These are phyloP conservation scores for Paraphoma chrysanthemicola DNA, from an alignment of 2,329 filamentous ascomycete species.

Conservation along the genomic window DNA sequence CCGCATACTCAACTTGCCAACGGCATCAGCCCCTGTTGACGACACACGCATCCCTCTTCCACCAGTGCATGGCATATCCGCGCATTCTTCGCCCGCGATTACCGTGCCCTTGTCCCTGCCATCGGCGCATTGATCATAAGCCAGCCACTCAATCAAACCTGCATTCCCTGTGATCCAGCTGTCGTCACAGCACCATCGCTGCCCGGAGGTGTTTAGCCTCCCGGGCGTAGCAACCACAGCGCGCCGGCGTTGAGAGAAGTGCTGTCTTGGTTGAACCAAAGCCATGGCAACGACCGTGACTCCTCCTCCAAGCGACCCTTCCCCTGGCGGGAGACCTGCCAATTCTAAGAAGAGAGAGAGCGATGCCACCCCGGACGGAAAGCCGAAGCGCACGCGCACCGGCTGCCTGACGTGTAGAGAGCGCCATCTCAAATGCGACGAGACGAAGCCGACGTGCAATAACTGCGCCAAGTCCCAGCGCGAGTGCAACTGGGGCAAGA, in stretches of 20 bases:
- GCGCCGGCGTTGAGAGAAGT: not conserved
- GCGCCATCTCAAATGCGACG: conserved; percentile 90
- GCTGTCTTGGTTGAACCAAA: not conserved
- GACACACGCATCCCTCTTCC: no score
- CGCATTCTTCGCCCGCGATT: no score
- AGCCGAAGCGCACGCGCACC: conserved; percentile 86
- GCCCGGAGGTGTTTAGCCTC: not conserved
- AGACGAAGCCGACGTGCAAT: conserved; percentile 69
- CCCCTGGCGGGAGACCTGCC: conserved; percentile 22
- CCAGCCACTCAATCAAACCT: no score
- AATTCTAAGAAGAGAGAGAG: conserved; percentile 27
- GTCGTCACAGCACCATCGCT: no score
- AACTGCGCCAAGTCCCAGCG: conserved; percentile 91
- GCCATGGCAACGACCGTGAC: conserved; percentile 30
- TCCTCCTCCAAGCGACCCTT: conserved; percentile 28
- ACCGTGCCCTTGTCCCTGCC: no score
- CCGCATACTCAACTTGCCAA: not conserved
- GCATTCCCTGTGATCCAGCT: no score
- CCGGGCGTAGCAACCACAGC: not conserved
- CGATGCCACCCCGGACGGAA: conserved; percentile 51
- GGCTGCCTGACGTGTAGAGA: conserved; percentile 91
- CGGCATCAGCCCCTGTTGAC: not conserved
- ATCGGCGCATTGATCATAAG: no score
- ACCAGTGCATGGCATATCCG: not conserved
- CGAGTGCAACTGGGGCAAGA: conserved; percentile 82